These are phyloP conservation scores for Glycyrrhiza uralensis DNA, from an alignment of 306 rosid genomes.

Conservation along the genomic window DNA sequence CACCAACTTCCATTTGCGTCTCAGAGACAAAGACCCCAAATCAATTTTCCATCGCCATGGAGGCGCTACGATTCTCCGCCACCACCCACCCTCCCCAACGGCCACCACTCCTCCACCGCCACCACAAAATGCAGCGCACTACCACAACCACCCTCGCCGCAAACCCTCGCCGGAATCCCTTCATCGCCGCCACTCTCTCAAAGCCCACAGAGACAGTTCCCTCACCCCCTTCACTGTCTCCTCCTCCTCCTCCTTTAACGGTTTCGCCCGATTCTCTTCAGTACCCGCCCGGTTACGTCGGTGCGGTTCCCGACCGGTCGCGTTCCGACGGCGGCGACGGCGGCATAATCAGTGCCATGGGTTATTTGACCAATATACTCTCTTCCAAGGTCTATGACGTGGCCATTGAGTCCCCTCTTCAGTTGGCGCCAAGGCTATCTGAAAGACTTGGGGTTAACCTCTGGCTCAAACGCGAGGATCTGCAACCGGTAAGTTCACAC, in stretches of 20 bases:
- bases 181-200: slow-evolving; percentile 48
- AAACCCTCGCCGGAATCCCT: slow-evolving; percentile 1
- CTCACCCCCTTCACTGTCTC: slow-evolving; percentile 4
- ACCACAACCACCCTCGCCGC: too few relatives aligned
- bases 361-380: slow-evolving; percentile 70
- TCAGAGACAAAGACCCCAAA: too few relatives aligned
- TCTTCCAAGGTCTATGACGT: slow-evolving; percentile 84
- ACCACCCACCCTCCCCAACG: slow-evolving; percentile 22
- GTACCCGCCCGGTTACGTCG: slow-evolving; percentile 76
- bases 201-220: slow-evolving; percentile 36
- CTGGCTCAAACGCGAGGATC: slow-evolving; percentile 93
- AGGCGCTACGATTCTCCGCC: slow-evolving; percentile 40
- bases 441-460: slow-evolving; percentile 60
- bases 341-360: slow-evolving; percentile 43
- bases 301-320: slow-evolving; percentile 57
- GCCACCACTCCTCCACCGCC: slow-evolving; percentile 22
- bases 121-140: too few relatives aligned
- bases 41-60: too few relatives aligned
- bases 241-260: slow-evolving; percentile 16
- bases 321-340: slow-evolving; percentile 24
- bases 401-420: slow-evolving; percentile 75
- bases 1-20: too few relatives aligned
- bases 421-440: slow-evolving; percentile 70
- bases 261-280: slow-evolving; percentile 55
- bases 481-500: slow-evolving; percentile 68